These are phyloP conservation scores for Penicillium macrosclerotiorum DNA, from an alignment of 495 filamentous ascomycete genomes.

Conservation along the genomic window DNA sequence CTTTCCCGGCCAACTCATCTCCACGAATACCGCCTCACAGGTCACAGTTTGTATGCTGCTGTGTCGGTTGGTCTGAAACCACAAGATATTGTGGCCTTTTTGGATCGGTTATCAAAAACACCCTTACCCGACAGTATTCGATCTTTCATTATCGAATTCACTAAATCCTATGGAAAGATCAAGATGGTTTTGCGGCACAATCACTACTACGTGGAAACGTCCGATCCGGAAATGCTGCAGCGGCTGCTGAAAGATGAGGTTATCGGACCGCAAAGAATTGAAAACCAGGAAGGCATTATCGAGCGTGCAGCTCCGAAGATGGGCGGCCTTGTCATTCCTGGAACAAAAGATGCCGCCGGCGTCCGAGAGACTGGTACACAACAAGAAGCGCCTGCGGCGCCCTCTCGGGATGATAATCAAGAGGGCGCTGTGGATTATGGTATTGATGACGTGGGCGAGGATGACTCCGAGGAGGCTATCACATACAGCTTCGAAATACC, in stretches of 20 bases:
- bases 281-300: conserved; percentile 68
- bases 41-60: conserved; percentile 91
- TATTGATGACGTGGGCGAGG: conserved; percentile 77
- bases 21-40: conserved; percentile 90
- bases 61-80: conserved; percentile 87
- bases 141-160: conserved; percentile 77
- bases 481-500: conserved; percentile 95
- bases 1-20: conserved; percentile 81
- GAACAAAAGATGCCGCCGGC: conserved; percentile 89
- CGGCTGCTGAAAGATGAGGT: conserved; percentile 71
- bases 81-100: conserved; percentile 81
- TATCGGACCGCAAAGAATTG: conserved; percentile 61
- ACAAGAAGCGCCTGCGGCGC: conserved; percentile 37
- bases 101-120: conserved; percentile 86
- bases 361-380: conserved; percentile 61
- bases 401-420: conserved; percentile 25
- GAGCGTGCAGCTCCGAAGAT: conserved; percentile 80
- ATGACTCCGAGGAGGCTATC: conserved; percentile 77
- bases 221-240: conserved; percentile 81
- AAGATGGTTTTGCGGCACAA: conserved; percentile 94
- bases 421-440: conserved; percentile 61
- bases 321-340: conserved; percentile 89
- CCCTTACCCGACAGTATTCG: conserved; percentile 75
- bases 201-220: conserved; percentile 88
- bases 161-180: conserved; percentile 89